A percentile compares a stretch with the other conserved stretches of the same genome.
Evolutionary conservation across 2,329 filamentous ascomycete genomes (phyloP).

Genomic region (Kalaharituber pfeilii): DNA sequence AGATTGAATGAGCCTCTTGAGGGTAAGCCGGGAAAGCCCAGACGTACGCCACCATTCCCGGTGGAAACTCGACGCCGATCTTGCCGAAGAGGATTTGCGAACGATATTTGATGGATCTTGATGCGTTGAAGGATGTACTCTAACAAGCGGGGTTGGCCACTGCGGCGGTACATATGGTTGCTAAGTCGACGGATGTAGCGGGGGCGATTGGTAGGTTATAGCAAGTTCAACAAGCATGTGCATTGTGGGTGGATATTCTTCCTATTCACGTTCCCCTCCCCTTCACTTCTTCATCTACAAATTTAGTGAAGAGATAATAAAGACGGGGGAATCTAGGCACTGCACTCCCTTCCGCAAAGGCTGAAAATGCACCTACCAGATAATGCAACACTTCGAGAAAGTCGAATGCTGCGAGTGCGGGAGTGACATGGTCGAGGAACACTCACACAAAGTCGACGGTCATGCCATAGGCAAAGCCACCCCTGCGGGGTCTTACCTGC

Average conservation of each 20-base stretch:
- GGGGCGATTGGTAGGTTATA: slow-evolving; percentile 81
- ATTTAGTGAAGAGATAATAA: too few species aligned
- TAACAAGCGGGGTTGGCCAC: slow-evolving; percentile 96
- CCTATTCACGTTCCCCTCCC: not conserved
- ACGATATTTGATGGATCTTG: slow-evolving; percentile 97
- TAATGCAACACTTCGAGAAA: slow-evolving; percentile 91
- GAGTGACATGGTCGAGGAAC: slow-evolving; percentile 98
- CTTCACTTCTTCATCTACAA: not conserved
- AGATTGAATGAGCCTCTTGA: slow-evolving; percentile 95
- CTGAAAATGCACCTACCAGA: slow-evolving; percentile 97
- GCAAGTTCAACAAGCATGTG: slow-evolving; percentile 97
- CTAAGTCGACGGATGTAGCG: slow-evolving; percentile 92
- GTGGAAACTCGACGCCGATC: slow-evolving; percentile 90
- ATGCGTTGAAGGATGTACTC: slow-evolving; percentile 91
- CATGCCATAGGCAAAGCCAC: slow-evolving; percentile 99
- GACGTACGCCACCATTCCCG: slow-evolving; percentile 98
- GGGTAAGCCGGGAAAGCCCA: slow-evolving; percentile 95
- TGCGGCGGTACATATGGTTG: slow-evolving; percentile 96
- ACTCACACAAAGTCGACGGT: slow-evolving; percentile 98
- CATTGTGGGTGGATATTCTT: slow-evolving; percentile 53
- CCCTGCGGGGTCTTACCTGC: slow-evolving; percentile 90
- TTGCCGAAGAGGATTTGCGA: slow-evolving; percentile 80
- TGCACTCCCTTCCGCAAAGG: slow-evolving; percentile 99
- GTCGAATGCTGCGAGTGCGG: slow-evolving; percentile 76
- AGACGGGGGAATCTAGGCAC: too few species aligned